These are phyloP conservation scores for Ploettnerulaceae sp. DNA, from an alignment of 2,329 filamentous ascomycete genomes.

Conservation along the genomic window DNA sequence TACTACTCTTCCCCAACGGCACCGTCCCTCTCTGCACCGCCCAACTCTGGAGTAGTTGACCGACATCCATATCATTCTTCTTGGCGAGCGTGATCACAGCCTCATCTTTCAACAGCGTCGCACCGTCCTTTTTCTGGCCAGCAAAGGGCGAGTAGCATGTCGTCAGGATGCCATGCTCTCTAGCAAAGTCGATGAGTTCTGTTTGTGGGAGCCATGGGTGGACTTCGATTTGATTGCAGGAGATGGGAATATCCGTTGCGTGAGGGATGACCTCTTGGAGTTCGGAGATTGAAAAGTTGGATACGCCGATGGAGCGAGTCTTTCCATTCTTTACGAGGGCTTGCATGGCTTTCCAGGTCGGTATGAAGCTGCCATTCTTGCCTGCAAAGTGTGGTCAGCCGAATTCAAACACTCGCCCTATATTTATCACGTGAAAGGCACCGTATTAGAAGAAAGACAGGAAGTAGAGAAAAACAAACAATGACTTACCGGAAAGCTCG, in stretches of 20 bases:
- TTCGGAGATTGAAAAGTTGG: conserved; percentile 38
- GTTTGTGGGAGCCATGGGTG: conserved; percentile 29
- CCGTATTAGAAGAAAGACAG: background rate
- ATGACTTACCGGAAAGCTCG: conserved; percentile 7
- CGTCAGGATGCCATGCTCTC: conserved; percentile 41
- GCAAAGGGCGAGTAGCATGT: conserved; percentile 63
- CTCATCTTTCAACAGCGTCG: conserved; percentile 48
- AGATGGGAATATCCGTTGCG: conserved; percentile 41
- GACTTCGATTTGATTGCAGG: conserved; percentile 36
- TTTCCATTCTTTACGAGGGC: conserved; percentile 28
- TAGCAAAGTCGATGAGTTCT: conserved; percentile 25
- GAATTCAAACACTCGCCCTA: too few relatives aligned
- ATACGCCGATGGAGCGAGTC: conserved; percentile 27
- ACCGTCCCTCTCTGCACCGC: conserved; percentile 62
- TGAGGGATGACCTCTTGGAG: conserved; percentile 46
- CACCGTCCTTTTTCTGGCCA: conserved; percentile 56
- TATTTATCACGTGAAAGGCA: conserved; percentile 12
- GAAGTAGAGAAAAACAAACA: background rate
- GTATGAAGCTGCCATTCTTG: conserved; percentile 14
- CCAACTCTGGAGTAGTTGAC: conserved; percentile 63
- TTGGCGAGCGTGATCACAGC: conserved; percentile 57
- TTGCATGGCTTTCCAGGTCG: conserved; percentile 34
- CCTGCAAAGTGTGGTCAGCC: too few relatives aligned
- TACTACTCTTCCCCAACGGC: conserved; percentile 67
- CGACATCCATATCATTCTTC: conserved; percentile 54